A percentile compares a stretch with the other conserved stretches of the same genome.
Evolutionary conservation across 371 early-diverging fungal species (phyloP).

Genomic region (Gilbertella persicaria): DNA sequence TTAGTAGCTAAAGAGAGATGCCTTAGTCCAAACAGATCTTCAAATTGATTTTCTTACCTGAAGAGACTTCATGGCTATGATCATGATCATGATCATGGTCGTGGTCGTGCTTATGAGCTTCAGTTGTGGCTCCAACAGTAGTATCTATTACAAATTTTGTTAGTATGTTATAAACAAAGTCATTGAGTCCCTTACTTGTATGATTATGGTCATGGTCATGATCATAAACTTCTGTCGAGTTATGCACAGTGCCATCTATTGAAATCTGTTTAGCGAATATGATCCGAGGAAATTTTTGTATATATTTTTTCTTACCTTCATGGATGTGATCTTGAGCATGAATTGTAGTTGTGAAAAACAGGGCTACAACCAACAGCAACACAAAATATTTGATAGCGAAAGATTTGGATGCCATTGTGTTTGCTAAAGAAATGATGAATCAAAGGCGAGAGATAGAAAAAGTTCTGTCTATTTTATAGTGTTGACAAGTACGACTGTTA

Average conservation of each 20-base stretch:
- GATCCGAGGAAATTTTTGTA: too few species aligned
- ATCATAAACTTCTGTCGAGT: not conserved
- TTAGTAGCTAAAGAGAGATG: too few species aligned
- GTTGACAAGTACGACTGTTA: not conserved
- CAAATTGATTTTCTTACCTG: too few species aligned
- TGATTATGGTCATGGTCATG: not conserved
- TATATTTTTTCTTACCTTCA: too few species aligned
- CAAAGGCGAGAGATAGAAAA: not conserved
- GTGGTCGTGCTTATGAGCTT: not conserved
- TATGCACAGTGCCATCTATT: too few species aligned
- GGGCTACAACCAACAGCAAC: not conserved
- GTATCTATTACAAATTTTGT: not conserved
- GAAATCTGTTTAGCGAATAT: too few species aligned
- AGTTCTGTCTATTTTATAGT: not conserved
- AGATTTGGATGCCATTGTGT: not conserved
- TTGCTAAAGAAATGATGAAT: not conserved
- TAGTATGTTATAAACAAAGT: too few species aligned
- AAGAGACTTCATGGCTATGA: not conserved
- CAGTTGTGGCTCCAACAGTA: not conserved
- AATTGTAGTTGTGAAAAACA: not conserved
- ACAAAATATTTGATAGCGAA: not conserved
- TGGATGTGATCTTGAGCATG: not conserved
- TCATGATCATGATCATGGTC: conserved; percentile 1
- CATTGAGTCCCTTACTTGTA: too few species aligned
- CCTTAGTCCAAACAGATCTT: too few species aligned